phyloP scores from a whole-genome alignment of 2,329 filamentous ascomycete genomes.

The Aureobasidium mangrovei region DNA sequence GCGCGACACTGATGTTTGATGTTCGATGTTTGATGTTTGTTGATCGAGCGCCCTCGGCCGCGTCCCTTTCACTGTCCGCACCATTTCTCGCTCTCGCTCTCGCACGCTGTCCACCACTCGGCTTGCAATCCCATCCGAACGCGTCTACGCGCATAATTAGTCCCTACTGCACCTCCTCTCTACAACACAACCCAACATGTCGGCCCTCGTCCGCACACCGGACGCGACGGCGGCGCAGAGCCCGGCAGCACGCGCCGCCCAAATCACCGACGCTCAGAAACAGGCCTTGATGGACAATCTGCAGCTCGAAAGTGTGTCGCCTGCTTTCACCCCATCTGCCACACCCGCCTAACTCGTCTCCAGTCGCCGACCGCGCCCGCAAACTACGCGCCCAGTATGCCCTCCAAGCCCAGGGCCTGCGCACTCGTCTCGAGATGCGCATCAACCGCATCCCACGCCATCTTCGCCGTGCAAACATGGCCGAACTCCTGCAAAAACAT shows the following conservation, averaged over 20 bases:
- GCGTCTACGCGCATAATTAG: background rate
- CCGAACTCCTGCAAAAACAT: slow-evolving; percentile 60
- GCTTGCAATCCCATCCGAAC: too few species aligned
- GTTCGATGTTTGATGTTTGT: too few species aligned
- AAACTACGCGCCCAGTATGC: slow-evolving; percentile 84
- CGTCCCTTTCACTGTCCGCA: too few species aligned
- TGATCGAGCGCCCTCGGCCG: too few species aligned
- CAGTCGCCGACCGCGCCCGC: slow-evolving; percentile 79
- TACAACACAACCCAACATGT: background rate
- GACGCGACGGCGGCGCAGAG: slow-evolving; percentile 14
- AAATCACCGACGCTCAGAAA: slow-evolving; percentile 53
- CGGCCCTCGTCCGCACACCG: slow-evolving; percentile 15
- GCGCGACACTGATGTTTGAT: too few species aligned
- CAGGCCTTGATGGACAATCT: slow-evolving; percentile 82
- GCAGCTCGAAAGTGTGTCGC: slow-evolving; percentile 66
- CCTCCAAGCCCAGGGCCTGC: slow-evolving; percentile 75
- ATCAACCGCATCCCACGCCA: slow-evolving; percentile 82
- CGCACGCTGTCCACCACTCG: too few species aligned
- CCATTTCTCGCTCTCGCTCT: too few species aligned
- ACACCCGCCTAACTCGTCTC: slow-evolving; percentile 22
- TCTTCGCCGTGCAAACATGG: slow-evolving; percentile 71
- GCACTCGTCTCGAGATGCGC: slow-evolving; percentile 81
- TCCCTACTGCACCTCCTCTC: background rate
- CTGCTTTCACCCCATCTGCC: slow-evolving; percentile 23
- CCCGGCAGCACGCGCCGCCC: slow-evolving; percentile 11